These are phyloP conservation scores for Ogataea trehalophila DNA, from an alignment of 805 yeast species.

Conservation along the genomic window DNA sequence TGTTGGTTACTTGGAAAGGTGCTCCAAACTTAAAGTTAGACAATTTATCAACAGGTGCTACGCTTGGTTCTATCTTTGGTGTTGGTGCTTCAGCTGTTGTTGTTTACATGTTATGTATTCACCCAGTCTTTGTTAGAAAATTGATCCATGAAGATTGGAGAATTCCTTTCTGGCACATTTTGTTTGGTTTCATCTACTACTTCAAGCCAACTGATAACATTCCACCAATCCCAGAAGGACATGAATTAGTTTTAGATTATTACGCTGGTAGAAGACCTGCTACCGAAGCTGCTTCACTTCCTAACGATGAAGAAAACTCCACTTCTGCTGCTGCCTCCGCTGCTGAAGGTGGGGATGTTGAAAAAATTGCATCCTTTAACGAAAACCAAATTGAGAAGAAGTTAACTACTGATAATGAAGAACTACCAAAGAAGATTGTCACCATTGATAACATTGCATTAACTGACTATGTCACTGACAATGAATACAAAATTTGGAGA, in stretches of 20 bases:
- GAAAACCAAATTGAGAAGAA: conserved; percentile 12
- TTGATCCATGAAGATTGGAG: conserved; percentile 64
- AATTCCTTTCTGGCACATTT: conserved; percentile 49
- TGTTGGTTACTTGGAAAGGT: conserved; percentile 79
- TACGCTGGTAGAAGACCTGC: conserved; percentile 53
- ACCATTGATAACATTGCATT: conserved; percentile 13
- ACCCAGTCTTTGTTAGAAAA: conserved; percentile 60
- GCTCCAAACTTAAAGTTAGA: conserved; percentile 62
- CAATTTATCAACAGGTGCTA: conserved; percentile 46
- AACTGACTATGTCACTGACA: conserved; percentile 8
- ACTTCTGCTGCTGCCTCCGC: conserved; percentile 5
- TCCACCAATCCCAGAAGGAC: conserved; percentile 64
- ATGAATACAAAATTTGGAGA: conserved; percentile 30
- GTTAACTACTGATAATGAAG: conserved; percentile 4
- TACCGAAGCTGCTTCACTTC: neutral
- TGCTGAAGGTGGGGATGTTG: conserved; percentile 16
- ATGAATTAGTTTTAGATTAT: conserved; percentile 53
- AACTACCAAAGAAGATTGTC: conserved; percentile 29
- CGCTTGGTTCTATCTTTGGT: conserved; percentile 57
- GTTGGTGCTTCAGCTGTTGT: conserved; percentile 54
- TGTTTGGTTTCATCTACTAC: conserved; percentile 52
- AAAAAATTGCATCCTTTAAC: conserved; percentile 13
- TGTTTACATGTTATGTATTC: conserved; percentile 48
- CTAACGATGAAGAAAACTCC: conserved; percentile 1
- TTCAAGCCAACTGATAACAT: conserved; percentile 52